Evolutionary conservation across 495 filamentous ascomycete genomes (phyloP), one percentile per base, ranked within the genome.

Genomic region (Aeminium ludgeri): DNA sequence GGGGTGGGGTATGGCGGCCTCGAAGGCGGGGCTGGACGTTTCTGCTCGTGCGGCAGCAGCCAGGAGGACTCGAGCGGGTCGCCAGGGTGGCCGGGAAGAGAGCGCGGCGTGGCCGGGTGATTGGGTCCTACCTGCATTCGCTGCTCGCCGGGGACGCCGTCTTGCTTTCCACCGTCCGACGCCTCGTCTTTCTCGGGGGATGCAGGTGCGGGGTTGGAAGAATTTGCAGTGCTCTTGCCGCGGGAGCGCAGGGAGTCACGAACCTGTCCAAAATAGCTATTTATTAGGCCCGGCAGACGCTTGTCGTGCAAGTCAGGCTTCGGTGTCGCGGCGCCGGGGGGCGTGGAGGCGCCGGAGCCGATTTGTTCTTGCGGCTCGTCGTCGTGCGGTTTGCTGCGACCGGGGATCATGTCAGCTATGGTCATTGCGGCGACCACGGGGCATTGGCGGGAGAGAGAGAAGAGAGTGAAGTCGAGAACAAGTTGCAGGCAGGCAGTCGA

Each of bases 261-360:
- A 87, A 95, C 86, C 86, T 95, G 86, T 65, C 80, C 80, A 71
- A 89, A 92, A 69, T 83, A 92, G 67, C 77, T 86, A 56, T 70
- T 65, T 69, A 84, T 76, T 60, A 93, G 84, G 54, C 82, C 81
- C 34, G 86, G 86, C 54, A 86, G 66, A 57, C 86, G 79, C 60
- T 89, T 92, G 63, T 95, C 86, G 32, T 76, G 74, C 37, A 72
- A 78, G 62, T 95, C 84, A 29, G 86, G 86, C 49, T 82, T 80
- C 29, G 86, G 86, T 30, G 86, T 95, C 32, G 80, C 74, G 51
- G 86, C 69, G 49, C 83, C 86, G 13, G 57, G 59, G 37, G 85
- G 83, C 38, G 83, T 86, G 13, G 80, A 80, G 37, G 61, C 66
- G 49, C 76, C 79, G 46, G 75, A 82, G 48, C 82, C 80, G 51